phyloP scores from a whole-genome alignment of 345 rosid genomes.

The Eucalyptus regnans region DNA sequence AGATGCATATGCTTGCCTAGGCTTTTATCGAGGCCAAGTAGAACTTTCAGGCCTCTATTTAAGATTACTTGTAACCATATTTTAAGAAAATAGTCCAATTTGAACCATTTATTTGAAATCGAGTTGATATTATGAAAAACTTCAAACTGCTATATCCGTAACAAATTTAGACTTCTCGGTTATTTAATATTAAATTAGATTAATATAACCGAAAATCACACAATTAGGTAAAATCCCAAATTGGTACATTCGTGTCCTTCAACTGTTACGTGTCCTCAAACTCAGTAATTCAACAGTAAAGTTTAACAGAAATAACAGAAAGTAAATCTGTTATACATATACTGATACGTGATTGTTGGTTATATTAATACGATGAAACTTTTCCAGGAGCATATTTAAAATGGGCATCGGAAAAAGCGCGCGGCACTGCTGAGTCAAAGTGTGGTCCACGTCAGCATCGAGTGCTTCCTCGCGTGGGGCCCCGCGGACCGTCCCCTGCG shows the following conservation, averaged over 20 bases:
- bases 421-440: neutral
- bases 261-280: rapidly evolving
- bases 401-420: neutral
- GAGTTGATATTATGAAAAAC: rapidly evolving
- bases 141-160: rapidly evolving
- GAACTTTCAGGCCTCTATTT: neutral
- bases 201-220: no score
- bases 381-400: neutral
- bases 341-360: no score
- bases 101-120: neutral
- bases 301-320: no score
- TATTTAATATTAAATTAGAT: no score
- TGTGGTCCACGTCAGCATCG: neutral
- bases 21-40: neutral
- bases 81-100: neutral
- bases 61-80: no score
- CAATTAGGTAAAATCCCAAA: rapidly evolving
- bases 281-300: rapidly evolving
- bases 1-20: neutral
- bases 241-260: rapidly evolving
- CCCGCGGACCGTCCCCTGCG: neutral
- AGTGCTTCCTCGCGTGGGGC: neutral
- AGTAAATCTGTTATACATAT: no score
- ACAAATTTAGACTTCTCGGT: rapidly evolving
- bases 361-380: no score